Conservation (phyloP, 345 rosid species). For the Sapria himalayana region DNA sequence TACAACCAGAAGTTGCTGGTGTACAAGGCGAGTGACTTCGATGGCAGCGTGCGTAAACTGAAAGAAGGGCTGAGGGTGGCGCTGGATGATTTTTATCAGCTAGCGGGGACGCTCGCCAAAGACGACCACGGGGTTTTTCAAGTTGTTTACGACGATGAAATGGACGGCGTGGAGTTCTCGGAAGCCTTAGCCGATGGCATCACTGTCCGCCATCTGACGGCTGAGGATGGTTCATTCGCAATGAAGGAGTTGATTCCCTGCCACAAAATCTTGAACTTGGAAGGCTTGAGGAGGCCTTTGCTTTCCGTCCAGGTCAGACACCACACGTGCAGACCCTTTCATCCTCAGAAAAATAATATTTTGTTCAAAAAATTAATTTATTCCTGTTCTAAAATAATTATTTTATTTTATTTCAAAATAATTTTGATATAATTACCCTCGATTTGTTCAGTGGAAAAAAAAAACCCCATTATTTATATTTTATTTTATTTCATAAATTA, state of each 20-base stretch:
- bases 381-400: neutral
- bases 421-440: too few relatives aligned
- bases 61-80: constrained; percentile 47
- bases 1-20: constrained; percentile 83
- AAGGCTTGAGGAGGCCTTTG: constrained; percentile 51
- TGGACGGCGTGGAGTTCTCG: constrained; percentile 62
- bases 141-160: constrained; percentile 54
- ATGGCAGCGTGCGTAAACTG: constrained; percentile 38
- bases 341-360: too few relatives aligned
- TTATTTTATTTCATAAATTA: too few relatives aligned
- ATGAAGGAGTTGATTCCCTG: constrained; percentile 58
- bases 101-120: constrained; percentile 62
- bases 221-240: constrained; percentile 28
- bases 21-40: constrained; percentile 25
- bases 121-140: constrained; percentile 65
- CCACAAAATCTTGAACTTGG: constrained; percentile 48
- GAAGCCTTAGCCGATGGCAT: constrained; percentile 39
- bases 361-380: neutral
- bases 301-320: constrained; percentile 46
- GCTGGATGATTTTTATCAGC: constrained; percentile 60
- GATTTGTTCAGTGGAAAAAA: too few relatives aligned
- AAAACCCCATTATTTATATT: too few relatives aligned
- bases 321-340: too few relatives aligned
- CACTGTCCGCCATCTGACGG: constrained; percentile 41
- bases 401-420: too few relatives aligned